A percentile compares a stretch with the other conserved stretches of the same genome.
Evolutionary conservation across 257 asterid species (phyloP).

Genomic region (Nicotiana tomentosiformis): DNA sequence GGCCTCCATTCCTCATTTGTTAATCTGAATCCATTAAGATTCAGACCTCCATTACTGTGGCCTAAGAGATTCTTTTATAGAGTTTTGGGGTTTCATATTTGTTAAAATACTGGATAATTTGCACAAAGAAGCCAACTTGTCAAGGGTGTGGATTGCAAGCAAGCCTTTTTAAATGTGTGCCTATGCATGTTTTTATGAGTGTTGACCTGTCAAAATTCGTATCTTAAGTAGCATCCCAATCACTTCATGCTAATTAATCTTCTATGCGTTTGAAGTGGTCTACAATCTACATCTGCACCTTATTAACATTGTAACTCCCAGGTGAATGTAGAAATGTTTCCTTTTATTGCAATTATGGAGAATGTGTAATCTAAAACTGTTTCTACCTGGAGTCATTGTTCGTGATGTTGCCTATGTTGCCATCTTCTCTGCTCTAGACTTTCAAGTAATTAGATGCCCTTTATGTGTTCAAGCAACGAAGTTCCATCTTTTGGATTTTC

Average conservation of each 20-base stretch:
- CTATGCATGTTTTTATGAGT: neutral
- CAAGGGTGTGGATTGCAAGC: neutral
- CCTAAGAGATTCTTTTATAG: neutral
- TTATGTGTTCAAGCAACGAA: neutral
- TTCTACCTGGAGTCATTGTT: neutral
- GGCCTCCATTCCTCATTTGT: too few relatives aligned
- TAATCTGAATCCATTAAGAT: too few relatives aligned
- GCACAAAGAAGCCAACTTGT: neutral
- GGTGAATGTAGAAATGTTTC: neutral
- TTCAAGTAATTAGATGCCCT: neutral
- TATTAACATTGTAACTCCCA: neutral
- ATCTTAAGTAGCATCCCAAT: neutral
- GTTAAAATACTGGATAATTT: neutral
- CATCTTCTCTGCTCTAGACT: neutral
- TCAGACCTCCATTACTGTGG: neutral
- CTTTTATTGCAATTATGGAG: neutral
- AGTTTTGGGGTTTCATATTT: neutral
- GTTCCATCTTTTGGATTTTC: neutral
- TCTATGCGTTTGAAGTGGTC: neutral
- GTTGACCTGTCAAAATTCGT: neutral
- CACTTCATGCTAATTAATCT: neutral
- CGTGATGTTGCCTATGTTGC: neutral
- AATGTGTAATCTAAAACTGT: neutral
- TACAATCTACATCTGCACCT: neutral
- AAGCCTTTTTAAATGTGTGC: neutral